phyloP scores from a whole-genome alignment of 2,329 filamentous ascomycete species.

The Botryotinia globosa region DNA sequence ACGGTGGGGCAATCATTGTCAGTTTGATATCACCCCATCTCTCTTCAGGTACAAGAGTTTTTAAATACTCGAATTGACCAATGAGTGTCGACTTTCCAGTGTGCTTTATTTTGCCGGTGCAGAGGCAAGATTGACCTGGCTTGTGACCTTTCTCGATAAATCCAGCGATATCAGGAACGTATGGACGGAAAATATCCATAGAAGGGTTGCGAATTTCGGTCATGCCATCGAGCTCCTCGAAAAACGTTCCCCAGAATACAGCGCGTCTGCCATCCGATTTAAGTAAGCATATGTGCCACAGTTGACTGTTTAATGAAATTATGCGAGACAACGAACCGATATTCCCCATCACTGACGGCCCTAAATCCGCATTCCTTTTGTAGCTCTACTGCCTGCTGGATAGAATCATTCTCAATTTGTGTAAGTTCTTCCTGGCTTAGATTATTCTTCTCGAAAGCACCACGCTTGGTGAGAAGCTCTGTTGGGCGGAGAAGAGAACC shows the following conservation, averaged over 20 bases:
- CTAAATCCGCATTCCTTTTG: conserved; percentile 57
- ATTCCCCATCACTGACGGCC: conserved; percentile 60
- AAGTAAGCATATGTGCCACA: not conserved
- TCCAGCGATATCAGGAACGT: conserved; percentile 43
- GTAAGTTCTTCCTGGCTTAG: conserved; percentile 43
- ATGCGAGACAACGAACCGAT: conserved; percentile 25
- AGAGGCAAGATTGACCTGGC: conserved; percentile 46
- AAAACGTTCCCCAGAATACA: conserved; percentile 37
- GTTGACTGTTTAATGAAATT: not conserved
- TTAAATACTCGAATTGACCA: conserved; percentile 59
- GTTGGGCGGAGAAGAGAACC: conserved; percentile 62
- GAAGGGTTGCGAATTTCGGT: conserved; percentile 32
- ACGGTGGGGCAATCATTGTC: conserved; percentile 65
- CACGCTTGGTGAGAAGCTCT: conserved; percentile 54
- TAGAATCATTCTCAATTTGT: conserved; percentile 54
- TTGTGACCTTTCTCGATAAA: conserved; percentile 46
- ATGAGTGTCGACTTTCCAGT: conserved; percentile 46
- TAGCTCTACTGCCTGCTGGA: conserved; percentile 56
- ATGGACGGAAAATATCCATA: conserved; percentile 42
- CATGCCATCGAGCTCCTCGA: conserved; percentile 34
- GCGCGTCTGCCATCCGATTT: conserved; percentile 26
- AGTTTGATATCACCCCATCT: conserved; percentile 65
- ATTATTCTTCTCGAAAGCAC: conserved; percentile 52
- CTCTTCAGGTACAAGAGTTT: conserved; percentile 56
- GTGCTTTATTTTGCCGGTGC: conserved; percentile 48